Conservation (phyloP, 208 protist genomes). For the Sergeia podlipaevii region DNA sequence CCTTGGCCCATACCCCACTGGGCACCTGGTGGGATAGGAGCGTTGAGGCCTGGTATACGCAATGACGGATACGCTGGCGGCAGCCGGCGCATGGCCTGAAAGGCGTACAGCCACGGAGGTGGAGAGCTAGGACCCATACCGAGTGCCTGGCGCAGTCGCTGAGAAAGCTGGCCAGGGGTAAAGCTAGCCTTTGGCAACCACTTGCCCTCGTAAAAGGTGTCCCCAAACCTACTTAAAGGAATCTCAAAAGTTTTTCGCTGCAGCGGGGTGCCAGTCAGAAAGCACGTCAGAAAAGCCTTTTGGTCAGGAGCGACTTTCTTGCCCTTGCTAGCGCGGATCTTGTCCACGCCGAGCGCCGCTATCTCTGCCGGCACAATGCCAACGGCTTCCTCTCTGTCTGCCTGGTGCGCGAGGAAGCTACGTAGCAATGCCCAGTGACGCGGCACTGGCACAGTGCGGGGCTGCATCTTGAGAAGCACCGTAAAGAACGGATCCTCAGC, state of each 20-base stretch:
- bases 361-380: slow-evolving; percentile 96
- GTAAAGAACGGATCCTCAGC: slow-evolving; percentile 95
- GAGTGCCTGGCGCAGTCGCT: slow-evolving; percentile 94
- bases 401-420: slow-evolving; percentile 96
- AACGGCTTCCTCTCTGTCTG: slow-evolving; percentile 92
- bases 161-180: slow-evolving; percentile 88
- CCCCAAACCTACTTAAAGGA: slow-evolving; percentile 88
- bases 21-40: slow-evolving; percentile 97
- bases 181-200: slow-evolving; percentile 79
- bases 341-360: slow-evolving; percentile 89
- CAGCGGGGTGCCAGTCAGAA: slow-evolving; percentile 98
- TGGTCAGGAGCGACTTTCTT: slow-evolving; percentile 97
- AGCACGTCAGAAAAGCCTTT: slow-evolving; percentile 95
- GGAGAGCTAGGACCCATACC: slow-evolving; percentile 93
- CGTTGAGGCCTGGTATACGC: slow-evolving; percentile 98
- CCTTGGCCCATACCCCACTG: slow-evolving; percentile 93
- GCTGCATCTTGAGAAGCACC: slow-evolving; percentile 93
- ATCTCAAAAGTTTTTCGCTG: slow-evolving; percentile 76
- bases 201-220: slow-evolving; percentile 98
- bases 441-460: slow-evolving; percentile 94
- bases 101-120: slow-evolving; percentile 99
- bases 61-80: slow-evolving; percentile 98
- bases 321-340: slow-evolving; percentile 96
- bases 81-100: slow-evolving; percentile 98
- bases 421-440: slow-evolving; percentile 98